Base-by-base conservation (phyloP, 2,329 filamentous ascomycete genomes). In the Botryotinia calthae region DNA sequence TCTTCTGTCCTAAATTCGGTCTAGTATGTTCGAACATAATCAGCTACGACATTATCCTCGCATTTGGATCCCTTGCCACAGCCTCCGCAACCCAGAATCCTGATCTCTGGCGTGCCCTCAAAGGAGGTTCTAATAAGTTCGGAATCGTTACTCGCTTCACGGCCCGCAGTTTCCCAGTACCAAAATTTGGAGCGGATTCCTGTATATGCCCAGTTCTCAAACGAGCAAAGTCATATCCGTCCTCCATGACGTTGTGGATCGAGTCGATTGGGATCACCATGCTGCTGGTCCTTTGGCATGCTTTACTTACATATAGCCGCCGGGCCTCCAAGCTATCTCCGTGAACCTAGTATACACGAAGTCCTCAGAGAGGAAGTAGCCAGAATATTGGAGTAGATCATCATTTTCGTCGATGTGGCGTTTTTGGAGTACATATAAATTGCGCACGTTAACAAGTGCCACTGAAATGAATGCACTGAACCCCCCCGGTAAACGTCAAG, bases 141-240 rank as follows among this genome's bases (percentile, higher is more conserved):
- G 74, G 74, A 20, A 73, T 75, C 48, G 73, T 75, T 18, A 74
- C 73, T 20, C 42, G 71, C 18, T 75, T 75, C 25, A 74, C 46
- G 31, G 58, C 44, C n/a, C 70, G 54, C 8, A 72, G 48, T 34
- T 74, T n/a, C 68, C 71, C n/a, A 62, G 46, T 18, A 42, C 6
- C 5, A 66, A 73, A n/a, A 64, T 74, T 2, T 83, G 82, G 82
- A 81, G 81, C 70, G 82, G 82, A 3, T 79, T 82, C 2, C 77
- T 82, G 31, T 79, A 78, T n/a, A 77, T 79, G 71, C 73, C 77
- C n/a, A 61, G 72, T 8, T 77, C 68, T 9, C 75, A 79, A 74
- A 72, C 72, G 16, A 62, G 73, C 22, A 77, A 80, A 68, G 73
- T 77, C 28, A 74, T 81, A 5, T 62, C 72, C 9, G 75, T 78